These are phyloP conservation scores for Solanum phureja DNA, from an alignment of 257 asterid species.

Conservation along the genomic window DNA sequence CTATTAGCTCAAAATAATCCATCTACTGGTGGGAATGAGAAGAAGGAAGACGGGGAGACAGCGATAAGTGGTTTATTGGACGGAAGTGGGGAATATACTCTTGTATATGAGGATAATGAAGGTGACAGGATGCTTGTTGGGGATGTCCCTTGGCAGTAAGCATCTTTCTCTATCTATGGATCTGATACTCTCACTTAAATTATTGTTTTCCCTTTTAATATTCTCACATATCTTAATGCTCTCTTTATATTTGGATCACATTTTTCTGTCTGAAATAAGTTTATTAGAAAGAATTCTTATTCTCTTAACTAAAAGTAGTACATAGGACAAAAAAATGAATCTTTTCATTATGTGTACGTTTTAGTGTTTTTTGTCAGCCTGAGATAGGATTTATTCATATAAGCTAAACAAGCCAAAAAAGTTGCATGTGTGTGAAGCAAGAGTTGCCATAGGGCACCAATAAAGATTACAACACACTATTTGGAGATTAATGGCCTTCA, in stretches of 20 bases:
- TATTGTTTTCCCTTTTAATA: slow-evolving; percentile 3
- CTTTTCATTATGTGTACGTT: neutral
- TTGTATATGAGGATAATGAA: slow-evolving; percentile 93
- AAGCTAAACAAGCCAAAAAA: neutral
- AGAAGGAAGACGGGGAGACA: slow-evolving; percentile 27
- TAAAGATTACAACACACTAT: neutral
- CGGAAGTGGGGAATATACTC: slow-evolving; percentile 88
- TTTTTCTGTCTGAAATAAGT: neutral
- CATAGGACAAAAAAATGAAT: neutral
- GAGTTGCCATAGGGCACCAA: neutral
- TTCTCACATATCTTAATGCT: slow-evolving; percentile 1
- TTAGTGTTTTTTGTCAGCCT: neutral
- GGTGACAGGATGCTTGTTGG: slow-evolving; percentile 99
- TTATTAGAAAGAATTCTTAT: neutral
- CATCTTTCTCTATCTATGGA: slow-evolving; percentile 20
- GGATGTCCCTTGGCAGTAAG: slow-evolving; percentile 99
- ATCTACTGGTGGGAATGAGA: slow-evolving; percentile 26
- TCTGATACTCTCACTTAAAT: slow-evolving; percentile 14
- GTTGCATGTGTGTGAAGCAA: neutral
- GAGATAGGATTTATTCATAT: no score
- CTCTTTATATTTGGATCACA: neutral
- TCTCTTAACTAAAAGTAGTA: neutral
- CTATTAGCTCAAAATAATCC: slow-evolving; percentile 52
- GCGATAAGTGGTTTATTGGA: slow-evolving; percentile 56
- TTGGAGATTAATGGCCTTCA: neutral